phyloP scores from a whole-genome alignment of 441 rosid species.

The Dalechampia spathulata region DNA sequence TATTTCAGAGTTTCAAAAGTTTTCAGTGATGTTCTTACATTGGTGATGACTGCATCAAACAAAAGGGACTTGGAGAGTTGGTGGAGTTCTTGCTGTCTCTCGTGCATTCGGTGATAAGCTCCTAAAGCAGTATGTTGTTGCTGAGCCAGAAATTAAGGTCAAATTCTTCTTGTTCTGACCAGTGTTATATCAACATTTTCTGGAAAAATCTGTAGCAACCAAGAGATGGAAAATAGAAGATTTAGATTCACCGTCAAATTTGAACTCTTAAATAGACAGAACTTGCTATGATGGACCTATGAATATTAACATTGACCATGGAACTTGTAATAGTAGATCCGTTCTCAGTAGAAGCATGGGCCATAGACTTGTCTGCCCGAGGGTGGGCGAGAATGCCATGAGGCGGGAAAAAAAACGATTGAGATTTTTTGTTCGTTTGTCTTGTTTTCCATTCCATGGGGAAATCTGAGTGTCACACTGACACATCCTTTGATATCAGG shows the following conservation, averaged over 20 bases:
- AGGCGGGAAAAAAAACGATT: no score
- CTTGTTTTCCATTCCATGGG: neutral
- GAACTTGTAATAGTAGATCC: neutral
- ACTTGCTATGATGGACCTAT: neutral
- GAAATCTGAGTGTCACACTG: neutral
- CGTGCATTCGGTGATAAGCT: conserved; percentile 98
- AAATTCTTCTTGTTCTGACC: conserved; percentile 2
- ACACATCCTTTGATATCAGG: conserved; percentile 37
- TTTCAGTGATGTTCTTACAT: neutral
- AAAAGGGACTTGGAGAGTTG: conserved; percentile 98
- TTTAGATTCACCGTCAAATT: neutral
- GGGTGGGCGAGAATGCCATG: conserved; percentile 1
- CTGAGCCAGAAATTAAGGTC: conserved; percentile 99
- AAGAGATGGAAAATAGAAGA: neutral
- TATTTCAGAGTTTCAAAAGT: neutral
- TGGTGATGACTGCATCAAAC: conserved; percentile 11
- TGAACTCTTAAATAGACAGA: neutral
- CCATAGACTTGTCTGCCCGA: neutral
- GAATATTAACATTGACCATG: neutral
- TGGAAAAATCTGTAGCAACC: neutral
- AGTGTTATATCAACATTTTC: neutral
- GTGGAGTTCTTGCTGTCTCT: conserved; percentile 98
- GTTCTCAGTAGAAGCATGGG: neutral
- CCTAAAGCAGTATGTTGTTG: conserved; percentile 95
- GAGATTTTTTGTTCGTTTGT: neutral